Percentiles rank a stretch among this genome's conserved stretches.
phyloP scores from a whole-genome alignment of 192 early-diverging fungal species.

The Coemansia sp. region DNA sequence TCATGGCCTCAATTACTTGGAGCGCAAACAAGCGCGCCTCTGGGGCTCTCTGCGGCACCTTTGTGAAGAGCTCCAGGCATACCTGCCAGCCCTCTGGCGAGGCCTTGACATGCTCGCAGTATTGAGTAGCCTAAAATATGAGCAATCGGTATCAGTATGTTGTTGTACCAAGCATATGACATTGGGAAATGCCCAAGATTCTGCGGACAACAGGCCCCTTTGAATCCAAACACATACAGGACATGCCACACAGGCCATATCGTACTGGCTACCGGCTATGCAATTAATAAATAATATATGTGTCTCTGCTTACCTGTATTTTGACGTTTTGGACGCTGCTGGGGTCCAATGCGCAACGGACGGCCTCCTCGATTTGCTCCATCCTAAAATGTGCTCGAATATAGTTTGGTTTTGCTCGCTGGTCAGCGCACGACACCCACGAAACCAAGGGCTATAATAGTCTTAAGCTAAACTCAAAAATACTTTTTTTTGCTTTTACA shows the following conservation, averaged over 20 bases:
- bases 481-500: not conserved
- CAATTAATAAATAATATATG: not conserved
- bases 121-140: slow-evolving; percentile 68
- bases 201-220: not conserved
- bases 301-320: slow-evolving; percentile 63
- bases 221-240: not conserved
- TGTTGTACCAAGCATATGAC: not conserved
- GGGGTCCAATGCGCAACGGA: slow-evolving; percentile 76
- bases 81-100: slow-evolving; percentile 84
- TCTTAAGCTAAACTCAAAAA: not conserved
- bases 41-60: slow-evolving; percentile 71
- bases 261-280: not conserved
- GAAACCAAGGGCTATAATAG: not conserved
- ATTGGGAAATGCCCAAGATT: not conserved
- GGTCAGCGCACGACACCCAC: not conserved
- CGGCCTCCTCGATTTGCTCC: slow-evolving; percentile 82
- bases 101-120: slow-evolving; percentile 77
- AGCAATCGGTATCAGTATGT: not conserved
- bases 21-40: slow-evolving; percentile 83
- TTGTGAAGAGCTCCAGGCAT: slow-evolving; percentile 78
- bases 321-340: slow-evolving; percentile 65
- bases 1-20: slow-evolving; percentile 72
- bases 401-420: not conserved
- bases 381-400: slow-evolving; percentile 24
- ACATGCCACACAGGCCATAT: not conserved